Evolutionary conservation across 2,329 filamentous ascomycete genomes (phyloP), one percentile per base, ranked within the genome.

Genomic region (Aspergillus hiratsukae): DNA sequence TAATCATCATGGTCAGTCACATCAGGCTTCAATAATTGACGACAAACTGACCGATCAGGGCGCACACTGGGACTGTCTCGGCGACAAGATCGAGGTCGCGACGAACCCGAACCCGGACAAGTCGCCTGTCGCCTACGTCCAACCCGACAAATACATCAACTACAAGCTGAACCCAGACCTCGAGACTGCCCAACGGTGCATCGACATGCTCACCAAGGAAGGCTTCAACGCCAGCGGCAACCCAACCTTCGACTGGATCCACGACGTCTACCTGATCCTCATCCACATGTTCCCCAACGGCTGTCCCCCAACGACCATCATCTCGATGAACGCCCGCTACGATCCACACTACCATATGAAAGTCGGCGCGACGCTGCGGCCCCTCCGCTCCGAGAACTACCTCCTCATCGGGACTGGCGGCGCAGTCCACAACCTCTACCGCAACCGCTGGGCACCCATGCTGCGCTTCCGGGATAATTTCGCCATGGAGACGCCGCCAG

Each of bases 371-470:
- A 77, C 82, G 0, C 75, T 88, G 4, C 78, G 83, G 0, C 78
- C 80, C 0, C 75, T 88, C 3, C 77, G 85, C 1, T 66, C 75
- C 28, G 76, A 83, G 65, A 78, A 76, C 41, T 81, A 83, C 62
- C 78, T 89, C 1, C 71, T 89, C 52, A 79, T 85, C 55, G 83
- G 83, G 8, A 81, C 78, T 0, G 82, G 87, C 17, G 87, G 87
- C 37, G 82, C 86, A 0, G 86, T 89, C 0, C 87, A 89, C 70
- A 89, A 89, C 62, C 78, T 89, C 1, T 89, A 86, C 68, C 82
- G 86, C 19, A 89, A 89, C 66, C 68, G 78, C 45, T 89, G 85
- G 86, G 72, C 65, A 0, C 84, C 83, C 0, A 89, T 89, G 83
- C 65, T 89, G 17, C 74, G 69, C n/a, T 82, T 83, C 68, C 74